Conservation (phyloP, 495 filamentous ascomycete species). For the Pseudevernia furfuracea region DNA sequence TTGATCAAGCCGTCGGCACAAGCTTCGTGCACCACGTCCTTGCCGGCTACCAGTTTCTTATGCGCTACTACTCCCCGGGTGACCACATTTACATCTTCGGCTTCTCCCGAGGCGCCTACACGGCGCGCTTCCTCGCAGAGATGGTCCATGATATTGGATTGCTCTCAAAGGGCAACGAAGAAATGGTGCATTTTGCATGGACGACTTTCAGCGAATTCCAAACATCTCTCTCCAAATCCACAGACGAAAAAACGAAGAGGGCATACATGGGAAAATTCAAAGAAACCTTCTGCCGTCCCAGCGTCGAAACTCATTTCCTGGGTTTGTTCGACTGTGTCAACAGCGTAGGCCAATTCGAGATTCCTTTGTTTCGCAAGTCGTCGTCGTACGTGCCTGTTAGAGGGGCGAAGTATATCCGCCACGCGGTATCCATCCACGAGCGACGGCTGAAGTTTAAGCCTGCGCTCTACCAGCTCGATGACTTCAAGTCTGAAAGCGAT, state of each 20-base stretch:
- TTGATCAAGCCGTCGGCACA: background rate
- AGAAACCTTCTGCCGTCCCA: conserved; percentile 68
- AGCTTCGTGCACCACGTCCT: conserved; percentile 71
- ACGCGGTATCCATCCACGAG: conserved; percentile 70
- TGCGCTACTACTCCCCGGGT: conserved; percentile 67
- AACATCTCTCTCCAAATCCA: too few species aligned
- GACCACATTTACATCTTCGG: conserved; percentile 76
- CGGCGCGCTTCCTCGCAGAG: conserved; percentile 71
- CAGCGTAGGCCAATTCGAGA: conserved; percentile 50
- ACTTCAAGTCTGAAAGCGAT: background rate
- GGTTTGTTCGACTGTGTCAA: conserved; percentile 7
- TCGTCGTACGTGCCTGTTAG: conserved; percentile 2
- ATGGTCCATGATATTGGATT: conserved; percentile 80
- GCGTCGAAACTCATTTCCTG: background rate
- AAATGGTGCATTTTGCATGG: conserved; percentile 71
- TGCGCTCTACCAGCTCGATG: conserved; percentile 20
- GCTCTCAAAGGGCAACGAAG: conserved; percentile 70
- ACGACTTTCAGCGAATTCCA: too few species aligned
- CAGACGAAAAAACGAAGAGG: too few species aligned
- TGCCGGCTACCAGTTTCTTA: conserved; percentile 75
- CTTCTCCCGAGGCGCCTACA: conserved; percentile 74
- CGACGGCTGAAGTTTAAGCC: conserved; percentile 52
- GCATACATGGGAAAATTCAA: too few species aligned
- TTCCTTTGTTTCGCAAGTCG: background rate
- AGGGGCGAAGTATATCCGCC: conserved; percentile 55